These are phyloP conservation scores for Aspergillus brasiliensis DNA, from an alignment of 2,329 filamentous ascomycete genomes.

Conservation along the genomic window DNA sequence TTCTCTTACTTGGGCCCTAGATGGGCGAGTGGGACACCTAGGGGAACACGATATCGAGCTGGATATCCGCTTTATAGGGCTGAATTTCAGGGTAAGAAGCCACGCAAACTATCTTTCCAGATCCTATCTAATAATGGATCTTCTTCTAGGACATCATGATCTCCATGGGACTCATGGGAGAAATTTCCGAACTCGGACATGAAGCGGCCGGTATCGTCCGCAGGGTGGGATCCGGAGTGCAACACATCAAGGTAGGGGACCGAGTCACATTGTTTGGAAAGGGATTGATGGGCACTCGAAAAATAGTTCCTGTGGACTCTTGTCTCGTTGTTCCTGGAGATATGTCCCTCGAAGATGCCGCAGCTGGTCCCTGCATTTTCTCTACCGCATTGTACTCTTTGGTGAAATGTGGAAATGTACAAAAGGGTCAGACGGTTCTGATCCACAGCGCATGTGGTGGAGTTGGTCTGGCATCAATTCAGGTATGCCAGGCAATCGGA, in stretches of 20 bases:
- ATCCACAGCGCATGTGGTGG: slow-evolving; percentile 12
- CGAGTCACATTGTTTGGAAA: slow-evolving; percentile 24
- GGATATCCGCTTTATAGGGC: slow-evolving; percentile 33
- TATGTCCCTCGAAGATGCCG: slow-evolving; percentile 15
- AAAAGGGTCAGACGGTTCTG: slow-evolving; percentile 24
- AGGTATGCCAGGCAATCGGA: slow-evolving; percentile 5
- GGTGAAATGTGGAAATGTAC: slow-evolving; percentile 24
- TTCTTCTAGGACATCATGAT: slow-evolving; percentile 30
- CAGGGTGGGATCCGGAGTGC: slow-evolving; percentile 27
- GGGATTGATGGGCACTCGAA: slow-evolving; percentile 13
- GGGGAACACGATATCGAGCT: slow-evolving; percentile 32
- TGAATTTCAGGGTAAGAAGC: slow-evolving; percentile 33
- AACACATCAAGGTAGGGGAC: slow-evolving; percentile 31
- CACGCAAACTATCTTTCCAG: neutral
- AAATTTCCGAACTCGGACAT: slow-evolving; percentile 26
- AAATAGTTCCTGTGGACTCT: slow-evolving; percentile 14
- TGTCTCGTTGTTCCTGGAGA: slow-evolving; percentile 20
- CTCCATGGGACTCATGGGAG: slow-evolving; percentile 32
- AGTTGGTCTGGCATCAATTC: slow-evolving; percentile 11
- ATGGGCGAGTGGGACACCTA: neutral
- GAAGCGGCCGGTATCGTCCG: slow-evolving; percentile 35
- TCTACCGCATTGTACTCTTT: slow-evolving; percentile 25
- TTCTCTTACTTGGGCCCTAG: neutral
- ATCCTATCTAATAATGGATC: neutral
- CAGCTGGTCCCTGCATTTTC: slow-evolving; percentile 12